phyloP scores from a whole-genome alignment of 768 basidiomycete genomes.

The Rhodocollybia butyracea region DNA sequence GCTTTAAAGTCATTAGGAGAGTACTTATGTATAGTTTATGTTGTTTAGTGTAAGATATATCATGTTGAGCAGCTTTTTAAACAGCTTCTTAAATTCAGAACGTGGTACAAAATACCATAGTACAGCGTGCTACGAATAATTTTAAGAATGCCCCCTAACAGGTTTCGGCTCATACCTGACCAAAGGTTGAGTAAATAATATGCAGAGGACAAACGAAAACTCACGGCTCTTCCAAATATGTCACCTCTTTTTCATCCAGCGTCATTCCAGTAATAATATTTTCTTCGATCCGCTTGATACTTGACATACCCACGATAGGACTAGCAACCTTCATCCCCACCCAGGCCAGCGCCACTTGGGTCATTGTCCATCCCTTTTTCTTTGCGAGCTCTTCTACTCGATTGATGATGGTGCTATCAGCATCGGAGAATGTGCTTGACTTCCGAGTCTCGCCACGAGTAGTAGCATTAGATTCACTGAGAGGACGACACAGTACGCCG shows the following conservation, averaged over 20 bases:
- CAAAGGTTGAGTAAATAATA: background rate
- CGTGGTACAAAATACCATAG: too few species aligned
- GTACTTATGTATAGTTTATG: background rate
- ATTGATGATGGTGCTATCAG: constrained; percentile 5
- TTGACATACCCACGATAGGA: constrained; percentile 7
- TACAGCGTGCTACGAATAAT: too few species aligned
- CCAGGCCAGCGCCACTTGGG: constrained; percentile 25
- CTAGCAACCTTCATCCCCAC: constrained; percentile 22
- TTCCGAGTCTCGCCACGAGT: background rate
- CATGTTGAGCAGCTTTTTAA: background rate
- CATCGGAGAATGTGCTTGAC: background rate
- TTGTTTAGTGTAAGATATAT: background rate
- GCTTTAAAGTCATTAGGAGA: background rate
- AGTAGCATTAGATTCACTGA: background rate
- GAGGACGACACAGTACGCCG: background rate
- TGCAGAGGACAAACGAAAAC: background rate
- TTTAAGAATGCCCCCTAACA: constrained; percentile 2
- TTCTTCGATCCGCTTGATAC: constrained; percentile 11
- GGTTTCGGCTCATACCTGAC: constrained; percentile 4
- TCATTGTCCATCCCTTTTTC: constrained; percentile 20
- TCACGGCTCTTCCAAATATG: constrained; percentile 7
- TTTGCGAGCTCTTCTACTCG: constrained; percentile 21
- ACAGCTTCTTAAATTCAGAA: too few species aligned
- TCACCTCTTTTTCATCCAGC: constrained; percentile 1
- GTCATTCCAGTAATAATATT: background rate